These are phyloP conservation scores for Sinapis alba DNA, from an alignment of 441 rosid genomes.

Conservation along the genomic window DNA sequence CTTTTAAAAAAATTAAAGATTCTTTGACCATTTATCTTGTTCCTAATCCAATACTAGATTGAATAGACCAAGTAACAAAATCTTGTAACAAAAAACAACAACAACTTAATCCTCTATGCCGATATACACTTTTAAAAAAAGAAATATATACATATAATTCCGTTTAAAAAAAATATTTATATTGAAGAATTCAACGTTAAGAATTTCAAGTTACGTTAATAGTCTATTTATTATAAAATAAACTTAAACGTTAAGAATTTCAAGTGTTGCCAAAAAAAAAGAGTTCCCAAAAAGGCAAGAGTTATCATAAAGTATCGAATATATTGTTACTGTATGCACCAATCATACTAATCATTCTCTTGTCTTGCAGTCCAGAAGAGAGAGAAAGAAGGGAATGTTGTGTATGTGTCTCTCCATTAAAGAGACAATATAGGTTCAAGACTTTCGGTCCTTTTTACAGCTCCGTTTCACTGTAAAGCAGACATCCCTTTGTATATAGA, in stretches of 20 bases:
- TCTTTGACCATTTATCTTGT: not conserved
- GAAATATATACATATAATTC: not conserved
- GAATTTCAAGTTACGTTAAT: not conserved
- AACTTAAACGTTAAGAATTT: not conserved
- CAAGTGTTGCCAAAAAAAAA: not conserved
- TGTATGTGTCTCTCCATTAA: slow-evolving; percentile 21
- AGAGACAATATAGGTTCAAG: not conserved
- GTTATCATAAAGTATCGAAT: slow-evolving; percentile 5
- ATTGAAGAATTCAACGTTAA: not conserved
- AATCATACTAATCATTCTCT: slow-evolving; percentile 38
- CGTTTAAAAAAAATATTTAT: slow-evolving; percentile 1
- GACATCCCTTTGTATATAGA: not conserved
- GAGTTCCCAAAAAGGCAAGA: slow-evolving; percentile 1
- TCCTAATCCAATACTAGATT: not conserved
- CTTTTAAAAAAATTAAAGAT: too few species aligned
- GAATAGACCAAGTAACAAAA: not conserved
- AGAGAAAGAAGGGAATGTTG: slow-evolving; percentile 23
- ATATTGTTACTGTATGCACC: slow-evolving; percentile 1
- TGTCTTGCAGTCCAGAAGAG: slow-evolving; percentile 13
- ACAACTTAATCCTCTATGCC: not conserved
- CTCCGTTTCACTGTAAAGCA: slow-evolving; percentile 5
- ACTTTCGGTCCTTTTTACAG: not conserved
- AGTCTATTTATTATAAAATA: not conserved
- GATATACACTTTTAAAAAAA: not conserved
- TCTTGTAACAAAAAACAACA: not conserved